Evolutionary conservation across 2,329 filamentous ascomycete genomes (phyloP).

Genomic region (Ceratocystis destructans): DNA sequence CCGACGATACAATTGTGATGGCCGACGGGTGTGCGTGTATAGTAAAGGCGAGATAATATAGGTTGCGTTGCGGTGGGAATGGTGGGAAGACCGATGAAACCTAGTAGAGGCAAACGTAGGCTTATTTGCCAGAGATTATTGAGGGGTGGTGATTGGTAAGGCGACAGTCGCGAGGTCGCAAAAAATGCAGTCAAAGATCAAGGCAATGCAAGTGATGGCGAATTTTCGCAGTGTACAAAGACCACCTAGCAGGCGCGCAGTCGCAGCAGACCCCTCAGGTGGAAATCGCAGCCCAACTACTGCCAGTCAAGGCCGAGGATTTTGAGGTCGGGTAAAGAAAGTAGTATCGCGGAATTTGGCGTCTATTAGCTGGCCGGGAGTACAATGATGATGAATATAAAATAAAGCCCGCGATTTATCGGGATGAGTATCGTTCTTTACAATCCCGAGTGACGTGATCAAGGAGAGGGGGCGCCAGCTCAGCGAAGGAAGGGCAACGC

Average conservation of each 20-base stretch:
- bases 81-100: background rate
- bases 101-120: background rate
- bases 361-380: background rate
- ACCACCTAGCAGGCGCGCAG: background rate
- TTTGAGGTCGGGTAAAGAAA: background rate
- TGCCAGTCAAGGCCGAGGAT: background rate
- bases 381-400: background rate
- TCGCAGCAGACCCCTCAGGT: background rate
- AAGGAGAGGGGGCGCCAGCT: constrained; percentile 8
- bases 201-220: background rate
- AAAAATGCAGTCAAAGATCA: constrained; percentile 3
- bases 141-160: constrained; percentile 3
- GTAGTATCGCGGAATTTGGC: constrained; percentile 2
- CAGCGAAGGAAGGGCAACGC: background rate
- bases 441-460: constrained; percentile 8
- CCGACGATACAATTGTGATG: background rate
- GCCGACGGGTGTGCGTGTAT: background rate
- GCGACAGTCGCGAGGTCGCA: background rate
- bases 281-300: background rate
- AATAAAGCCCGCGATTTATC: background rate
- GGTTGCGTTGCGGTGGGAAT: background rate
- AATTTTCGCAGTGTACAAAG: background rate
- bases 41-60: background rate
- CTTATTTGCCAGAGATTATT: background rate
- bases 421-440: background rate